Base-by-base conservation (phyloP, 192 early-diverging fungal species). In the Gigaspora rosea region DNA sequence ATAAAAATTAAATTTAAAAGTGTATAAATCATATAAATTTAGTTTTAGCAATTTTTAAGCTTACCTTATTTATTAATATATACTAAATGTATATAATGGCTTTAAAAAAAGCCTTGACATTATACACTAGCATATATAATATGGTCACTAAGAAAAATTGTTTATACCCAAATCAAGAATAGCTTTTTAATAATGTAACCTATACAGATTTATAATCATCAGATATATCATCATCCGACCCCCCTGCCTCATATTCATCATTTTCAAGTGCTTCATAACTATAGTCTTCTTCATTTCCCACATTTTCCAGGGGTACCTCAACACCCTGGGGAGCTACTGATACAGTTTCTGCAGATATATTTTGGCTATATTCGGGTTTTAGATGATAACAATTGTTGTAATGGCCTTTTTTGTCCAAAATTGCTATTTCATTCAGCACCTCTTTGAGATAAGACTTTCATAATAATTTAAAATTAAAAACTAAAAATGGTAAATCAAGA, bases 381-480 rank as follows among this genome's bases (percentile, higher is more conserved):
- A 98, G 82, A 70, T 92, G 89, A 81, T 95, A 98, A 27, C 81
- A 90, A 49, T 89, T 88, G n/a, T 87, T 85, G 78, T 96, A 94
- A 2, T 91, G 89, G 1, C 96, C 96, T 36, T 90, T 85, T 85
- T 94, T 95, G 84, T 94, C 91, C 54, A 96, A 84, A 32, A 90
- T 85, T 35, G 91, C 92, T 56, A 98, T 89, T 56, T 97, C 93
- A 8, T 77, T 78, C 46, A 98, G 72, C 2, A 96, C 90, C 64
- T 98, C 96, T 73, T 93, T 95, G 18, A 98, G 82, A 76, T 90
- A 98, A 32, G 79, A 78, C 65, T 89, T 84, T 11, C 52, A 78
- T 41, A 20, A 75, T 54, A 27, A 33, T 12, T 64, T 36, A 73
- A 56, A 50, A 27, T 62, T 56, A 12, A 54, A 56, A 50, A 27